These are phyloP conservation scores for Pseudopithomyces chartarum DNA, from an alignment of 2,329 filamentous ascomycete genomes.

Conservation along the genomic window DNA sequence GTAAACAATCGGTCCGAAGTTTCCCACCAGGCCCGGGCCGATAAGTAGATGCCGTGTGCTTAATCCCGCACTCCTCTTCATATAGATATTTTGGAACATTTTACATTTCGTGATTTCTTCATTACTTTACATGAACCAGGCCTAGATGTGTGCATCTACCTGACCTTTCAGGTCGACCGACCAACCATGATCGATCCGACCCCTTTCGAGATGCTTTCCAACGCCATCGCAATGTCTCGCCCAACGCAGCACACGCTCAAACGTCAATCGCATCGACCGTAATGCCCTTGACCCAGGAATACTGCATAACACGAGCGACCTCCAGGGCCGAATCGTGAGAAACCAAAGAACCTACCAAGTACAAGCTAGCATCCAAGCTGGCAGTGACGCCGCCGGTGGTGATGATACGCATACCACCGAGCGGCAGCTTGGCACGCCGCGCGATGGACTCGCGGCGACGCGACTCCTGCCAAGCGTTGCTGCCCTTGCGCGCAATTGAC, in stretches of 20 bases:
- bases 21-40: no score
- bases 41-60: no score
- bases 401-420: conserved; percentile 72
- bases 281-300: conserved; percentile 83
- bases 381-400: conserved; percentile 79
- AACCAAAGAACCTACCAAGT: conserved; percentile 82
- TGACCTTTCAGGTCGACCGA: conserved; percentile 19
- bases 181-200: background rate
- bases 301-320: conserved; percentile 76
- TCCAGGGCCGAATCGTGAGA: conserved; percentile 77
- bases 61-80: no score
- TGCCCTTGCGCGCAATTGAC: conserved; percentile 71
- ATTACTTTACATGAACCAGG: conserved; percentile 33
- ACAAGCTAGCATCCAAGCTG: conserved; percentile 82
- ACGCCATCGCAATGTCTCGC: conserved; percentile 31
- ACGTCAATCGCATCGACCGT: conserved; percentile 86
- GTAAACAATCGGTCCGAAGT: no score
- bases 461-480: conserved; percentile 78
- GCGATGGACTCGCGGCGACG: conserved; percentile 81
- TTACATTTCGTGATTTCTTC: conserved; percentile 27
- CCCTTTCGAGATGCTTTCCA: conserved; percentile 13
- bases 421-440: conserved; percentile 75
- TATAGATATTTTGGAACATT: background rate
- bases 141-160: conserved; percentile 31
- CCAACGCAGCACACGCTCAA: conserved; percentile 50